Conservation (phyloP, 148 eudicot species). For the Rhododendron molle region DNA sequence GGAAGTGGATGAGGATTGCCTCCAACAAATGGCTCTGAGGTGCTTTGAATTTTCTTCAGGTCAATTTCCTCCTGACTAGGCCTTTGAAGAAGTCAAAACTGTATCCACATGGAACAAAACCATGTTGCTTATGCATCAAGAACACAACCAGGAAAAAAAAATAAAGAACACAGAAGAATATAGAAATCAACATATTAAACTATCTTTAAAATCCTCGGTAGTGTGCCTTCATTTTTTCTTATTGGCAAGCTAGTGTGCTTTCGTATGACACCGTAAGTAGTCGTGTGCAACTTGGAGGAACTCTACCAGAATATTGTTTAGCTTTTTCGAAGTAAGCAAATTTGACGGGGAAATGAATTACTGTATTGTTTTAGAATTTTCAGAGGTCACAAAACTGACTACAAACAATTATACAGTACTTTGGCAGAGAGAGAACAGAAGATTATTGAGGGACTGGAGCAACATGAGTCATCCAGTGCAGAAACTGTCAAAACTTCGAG, state of each 20-base stretch:
- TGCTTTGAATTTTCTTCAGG: conserved; percentile 25
- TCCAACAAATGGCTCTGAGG: not conserved
- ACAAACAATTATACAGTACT: not conserved
- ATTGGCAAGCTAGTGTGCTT: not conserved
- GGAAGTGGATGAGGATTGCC: not conserved
- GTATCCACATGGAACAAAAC: conserved; percentile 24
- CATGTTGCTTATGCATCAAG: not conserved
- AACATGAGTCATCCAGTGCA: not conserved
- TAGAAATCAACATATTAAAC: not conserved
- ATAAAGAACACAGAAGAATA: not conserved
- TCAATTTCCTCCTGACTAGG: conserved; percentile 66
- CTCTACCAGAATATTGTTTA: not conserved
- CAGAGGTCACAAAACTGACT: not conserved
- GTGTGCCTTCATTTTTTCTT: not conserved
- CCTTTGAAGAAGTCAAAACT: conserved; percentile 97
- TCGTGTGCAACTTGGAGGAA: not conserved
- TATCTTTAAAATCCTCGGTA: not conserved
- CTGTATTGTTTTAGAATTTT: not conserved
- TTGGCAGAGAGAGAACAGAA: not conserved
- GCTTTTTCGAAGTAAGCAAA: not conserved
- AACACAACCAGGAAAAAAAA: not conserved
- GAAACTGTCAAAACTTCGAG: not conserved
- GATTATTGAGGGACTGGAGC: not conserved
- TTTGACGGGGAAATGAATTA: not conserved
- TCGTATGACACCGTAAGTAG: not conserved